Base-by-base conservation (phyloP, 352 stramenopile species). In the Elongisporangium undulatum region DNA sequence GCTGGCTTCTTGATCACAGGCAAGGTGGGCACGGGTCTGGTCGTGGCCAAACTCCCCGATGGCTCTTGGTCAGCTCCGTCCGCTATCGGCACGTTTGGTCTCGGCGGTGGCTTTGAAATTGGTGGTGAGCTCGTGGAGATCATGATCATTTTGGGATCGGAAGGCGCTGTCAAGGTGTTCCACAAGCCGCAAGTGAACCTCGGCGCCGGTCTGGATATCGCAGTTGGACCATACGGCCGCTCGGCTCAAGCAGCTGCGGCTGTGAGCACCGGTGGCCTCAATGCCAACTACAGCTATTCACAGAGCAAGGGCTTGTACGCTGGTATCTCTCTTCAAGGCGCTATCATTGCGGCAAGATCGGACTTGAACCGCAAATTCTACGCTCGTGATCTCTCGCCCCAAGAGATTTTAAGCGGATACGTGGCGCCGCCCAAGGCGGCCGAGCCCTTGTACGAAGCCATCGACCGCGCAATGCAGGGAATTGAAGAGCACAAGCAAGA, bases 331-430 rank as follows among this genome's bases (percentile, higher is more conserved):
- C 69, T 97, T 50, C 89, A 97, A 59, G 90, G 90, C 7, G 82
- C 87, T 15, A 74, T 97, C 17, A 76, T 98, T 53, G 71, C 82
- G 17, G 79, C 84, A 16, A 74, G 92, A 13, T 69, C 80, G 16
- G 72, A 94, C 39, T 71, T 97, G 21, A 97, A 97, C 65, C 87
- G 95, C 68, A 94, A 92, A 54, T 97, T 97, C 69, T 98, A 98
- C 57, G 89, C 87, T 17, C 72, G 68, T 2, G 74, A 88, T 51
- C 49, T 87, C 12, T 63, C 71, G 55, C 59, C 75, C 1, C 72
- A 59, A 9, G 75, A 85, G 6, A 69, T 87, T 39, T 53, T 87
- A 8, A 79, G 57, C 29, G 80, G 82, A 0, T 74, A 61, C 24
- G 71, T 89, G 12, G 64, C 71, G 23, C 73, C 80, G 51, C 81